phyloP scores from a whole-genome alignment of 345 rosid genomes.

The Balakata baccata region DNA sequence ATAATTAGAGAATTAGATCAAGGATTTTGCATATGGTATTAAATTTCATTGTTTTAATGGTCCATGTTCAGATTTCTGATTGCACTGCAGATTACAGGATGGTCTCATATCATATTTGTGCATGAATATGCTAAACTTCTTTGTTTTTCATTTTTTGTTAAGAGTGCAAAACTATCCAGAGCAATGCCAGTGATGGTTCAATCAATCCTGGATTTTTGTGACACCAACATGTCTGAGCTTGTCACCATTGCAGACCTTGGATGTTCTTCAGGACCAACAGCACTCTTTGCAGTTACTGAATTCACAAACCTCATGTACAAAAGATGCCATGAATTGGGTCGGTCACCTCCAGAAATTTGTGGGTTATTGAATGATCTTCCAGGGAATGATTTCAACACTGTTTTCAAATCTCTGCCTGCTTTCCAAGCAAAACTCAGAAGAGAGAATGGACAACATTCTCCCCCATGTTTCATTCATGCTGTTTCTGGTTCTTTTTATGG shows the following conservation, averaged over 20 bases:
- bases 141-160: conserved; percentile 1
- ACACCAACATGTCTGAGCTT: conserved; percentile 8
- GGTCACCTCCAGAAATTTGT: conserved; percentile 24
- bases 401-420: conserved; percentile 36
- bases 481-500: conserved; percentile 46
- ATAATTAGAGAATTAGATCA: too few relatives aligned
- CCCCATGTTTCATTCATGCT: conserved; percentile 26
- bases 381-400: conserved; percentile 42
- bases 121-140: too few relatives aligned
- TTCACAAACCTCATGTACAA: conserved; percentile 19
- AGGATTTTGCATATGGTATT: too few relatives aligned
- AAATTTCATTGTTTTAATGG: too few relatives aligned
- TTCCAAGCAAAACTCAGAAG: conserved; percentile 27
- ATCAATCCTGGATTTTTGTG: conserved; percentile 29
- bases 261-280: conserved; percentile 45
- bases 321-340: conserved; percentile 17
- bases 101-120: too few relatives aligned
- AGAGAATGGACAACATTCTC: conserved; percentile 25
- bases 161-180: conserved; percentile 22
- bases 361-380: conserved; percentile 41
- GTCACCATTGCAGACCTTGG: conserved; percentile 43
- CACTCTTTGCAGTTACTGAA: conserved; percentile 23
- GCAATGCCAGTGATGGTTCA: conserved; percentile 23
- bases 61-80: too few relatives aligned
- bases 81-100: too few relatives aligned